Base-by-base conservation (phyloP, 2,329 filamentous ascomycete species). In the Sarocladium kiliense region DNA sequence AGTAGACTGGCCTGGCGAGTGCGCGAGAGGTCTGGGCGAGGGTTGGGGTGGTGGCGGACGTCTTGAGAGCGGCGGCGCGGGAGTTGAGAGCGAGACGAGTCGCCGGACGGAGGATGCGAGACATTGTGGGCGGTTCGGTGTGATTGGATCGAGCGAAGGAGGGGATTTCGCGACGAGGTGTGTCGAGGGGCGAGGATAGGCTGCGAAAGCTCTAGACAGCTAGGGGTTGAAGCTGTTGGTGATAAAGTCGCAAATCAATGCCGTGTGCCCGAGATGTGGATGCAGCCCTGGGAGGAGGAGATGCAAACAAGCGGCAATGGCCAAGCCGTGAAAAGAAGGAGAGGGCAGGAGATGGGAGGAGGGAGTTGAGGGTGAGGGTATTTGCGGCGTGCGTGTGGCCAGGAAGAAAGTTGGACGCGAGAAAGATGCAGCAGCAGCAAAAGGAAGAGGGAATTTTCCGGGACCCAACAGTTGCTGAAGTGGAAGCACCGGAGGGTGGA, bases 81-180 rank as follows among this genome's bases (percentile, higher is more conserved):
- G 73, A 71, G 56, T 75, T 72, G 60, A 72, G 68, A 63, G 75
- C 75, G 67, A 78, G 67, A 61, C 76, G 74, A 66, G 74, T 70
- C 60, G 76, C 76, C 57, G 77, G 77, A 67, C 76, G 77, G 63
- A 79, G 74, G 63, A 77, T 72, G 65, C 77, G 76, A 65, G 77
- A 79, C 77, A 79, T 79, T 65, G 57, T 67, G 63, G 49, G 19
- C 19, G 32, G 50, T n/a, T 53, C 6, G 34, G 12, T 18, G 21
- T 41, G 34, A 18, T 25, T 36, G 32, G 21, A 30, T 26, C 36
- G 32, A 16, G 3, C 32, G 50, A 23, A 23, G 34, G 34, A 27
- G 50, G 21, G 23, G 21, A 14, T 19, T 10, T 41, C 32, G 50
- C 50, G 50, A 39, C 50, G 50, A 41, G 32, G 18, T 9, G 21